Base-by-base conservation (phyloP, 139 green algal species). In the Diplosphaera chodatii region DNA sequence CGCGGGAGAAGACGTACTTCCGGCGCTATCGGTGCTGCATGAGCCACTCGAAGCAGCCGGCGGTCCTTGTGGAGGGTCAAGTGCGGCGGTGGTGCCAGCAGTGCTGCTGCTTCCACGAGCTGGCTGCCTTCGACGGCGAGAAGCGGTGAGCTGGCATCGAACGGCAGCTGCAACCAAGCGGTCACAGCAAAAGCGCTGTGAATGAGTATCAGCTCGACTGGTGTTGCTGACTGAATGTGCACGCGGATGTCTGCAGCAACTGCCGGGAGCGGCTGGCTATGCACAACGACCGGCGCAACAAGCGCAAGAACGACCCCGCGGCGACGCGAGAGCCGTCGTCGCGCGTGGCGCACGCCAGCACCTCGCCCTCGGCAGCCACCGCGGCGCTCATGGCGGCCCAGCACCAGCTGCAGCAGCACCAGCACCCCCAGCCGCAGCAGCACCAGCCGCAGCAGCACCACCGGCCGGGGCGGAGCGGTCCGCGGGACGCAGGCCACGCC, bases 61-160 rank as follows among this genome's bases (percentile, higher is more conserved):
- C 48, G 4, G 48, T 59, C 13, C 16, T 59, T 5, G 48, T 59
- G 48, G 48, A 59, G 16, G 48, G 48, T 18, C 48, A 59, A 59
- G 48, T 59, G 48, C 48, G 48, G 48, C 48, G 48, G 18, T 59
- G 48, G 48, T 59, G 48, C 48, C 48, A 59, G 48, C 48, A 59
- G 48, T 59, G 48, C 48, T 59, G 48, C 48, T 59, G 48, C 48
- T 59, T 59, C 48, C 48, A 59, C 48, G 48, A 59, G 48, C 48
- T 59, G 48, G 25, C 13, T 18, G 48, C 48, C 4, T 59, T 59
- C 18, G 48, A 59, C 48, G 48, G 48, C 48, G 48, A 59, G 48
- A 59, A 59, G 16, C 48, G 48, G 48, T 59, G 48, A 10, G 48
- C 48, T 4, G n/a, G n/a, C n/a, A n/a, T n/a, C n/a, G n/a, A n/a